A percentile compares a stretch with the other conserved stretches of the same genome.
Evolutionary conservation across 2,329 filamentous ascomycete species (phyloP).

Genomic region (Orbilia quercus): DNA sequence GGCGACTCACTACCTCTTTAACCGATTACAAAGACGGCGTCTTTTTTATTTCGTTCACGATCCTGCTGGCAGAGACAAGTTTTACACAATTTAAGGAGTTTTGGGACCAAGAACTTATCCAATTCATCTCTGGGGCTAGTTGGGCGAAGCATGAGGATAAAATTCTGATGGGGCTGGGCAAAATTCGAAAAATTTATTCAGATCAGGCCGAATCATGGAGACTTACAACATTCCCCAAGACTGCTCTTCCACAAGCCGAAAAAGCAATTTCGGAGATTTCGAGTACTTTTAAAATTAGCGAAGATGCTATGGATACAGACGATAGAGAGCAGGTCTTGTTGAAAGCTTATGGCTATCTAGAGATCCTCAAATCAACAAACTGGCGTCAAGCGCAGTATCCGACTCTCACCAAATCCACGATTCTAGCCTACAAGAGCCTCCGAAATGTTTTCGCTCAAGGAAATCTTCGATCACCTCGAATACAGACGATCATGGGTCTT

Average conservation of each 20-base stretch:
- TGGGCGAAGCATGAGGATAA: constrained; percentile 34
- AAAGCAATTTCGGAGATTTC: constrained; percentile 12
- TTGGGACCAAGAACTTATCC: constrained; percentile 33
- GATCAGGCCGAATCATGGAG: constrained; percentile 32
- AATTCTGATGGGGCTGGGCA: constrained; percentile 33
- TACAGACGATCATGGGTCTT: constrained; percentile 25
- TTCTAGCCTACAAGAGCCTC: constrained; percentile 1
- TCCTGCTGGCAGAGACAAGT: constrained; percentile 79
- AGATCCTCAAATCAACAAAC: constrained; percentile 21
- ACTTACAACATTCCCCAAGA: constrained; percentile 13
- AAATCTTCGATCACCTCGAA: constrained; percentile 1
- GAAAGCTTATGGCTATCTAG: constrained; percentile 35
- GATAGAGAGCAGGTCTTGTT: constrained; percentile 18
- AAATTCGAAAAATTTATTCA: constrained; percentile 28
- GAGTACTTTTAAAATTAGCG: background rate
- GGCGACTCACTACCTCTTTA: constrained; percentile 73
- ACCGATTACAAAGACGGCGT: constrained; percentile 64
- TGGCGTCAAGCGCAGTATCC: constrained; percentile 6
- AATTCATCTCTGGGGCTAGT: constrained; percentile 21
- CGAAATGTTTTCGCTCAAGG: background rate
- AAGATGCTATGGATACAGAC: constrained; percentile 38
- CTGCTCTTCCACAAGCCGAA: constrained; percentile 13
- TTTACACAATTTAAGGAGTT: constrained; percentile 74
- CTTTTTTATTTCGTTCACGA: constrained; percentile 83
- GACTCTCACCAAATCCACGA: constrained; percentile 6